These are phyloP conservation scores for Isatis tinctoria DNA, from an alignment of 345 rosid genomes.

Conservation along the genomic window DNA sequence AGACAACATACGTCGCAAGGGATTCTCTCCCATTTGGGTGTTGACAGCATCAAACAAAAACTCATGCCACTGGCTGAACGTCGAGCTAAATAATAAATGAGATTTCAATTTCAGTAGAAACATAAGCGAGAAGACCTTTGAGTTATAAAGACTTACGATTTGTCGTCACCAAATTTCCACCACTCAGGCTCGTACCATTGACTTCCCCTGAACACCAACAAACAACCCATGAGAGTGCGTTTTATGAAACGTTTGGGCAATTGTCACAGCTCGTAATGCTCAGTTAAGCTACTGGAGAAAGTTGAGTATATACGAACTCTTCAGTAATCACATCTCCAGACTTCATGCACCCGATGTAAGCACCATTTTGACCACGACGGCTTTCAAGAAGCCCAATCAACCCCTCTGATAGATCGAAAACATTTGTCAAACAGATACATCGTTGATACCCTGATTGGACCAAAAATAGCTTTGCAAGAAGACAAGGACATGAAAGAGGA, in stretches of 20 bases:
- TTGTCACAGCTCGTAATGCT: neutral
- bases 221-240: slow-evolving; percentile 9
- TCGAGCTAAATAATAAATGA: slow-evolving; percentile 5
- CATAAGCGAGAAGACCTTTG: neutral
- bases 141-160: slow-evolving; percentile 65
- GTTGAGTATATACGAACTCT: slow-evolving; percentile 44
- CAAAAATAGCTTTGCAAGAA: slow-evolving; percentile 16
- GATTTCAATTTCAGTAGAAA: neutral
- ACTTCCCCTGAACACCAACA: slow-evolving; percentile 61
- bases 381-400: slow-evolving; percentile 65
- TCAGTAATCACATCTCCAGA: slow-evolving; percentile 86
- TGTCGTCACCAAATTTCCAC: slow-evolving; percentile 96
- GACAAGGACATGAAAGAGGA: slow-evolving; percentile 11
- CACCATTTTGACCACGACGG: slow-evolving; percentile 68
- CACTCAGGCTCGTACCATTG: slow-evolving; percentile 96
- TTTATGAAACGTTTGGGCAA: neutral
- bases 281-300: neutral
- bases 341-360: slow-evolving; percentile 97
- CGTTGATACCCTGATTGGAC: neutral
- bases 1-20: neutral
- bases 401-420: slow-evolving; percentile 51
- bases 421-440: slow-evolving; percentile 10
- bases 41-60: neutral
- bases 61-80: slow-evolving; percentile 72
- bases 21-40: neutral